Percentiles rank a stretch among this genome's conserved stretches.
These are phyloP conservation scores for Coniferiporia sulphurascens DNA, from an alignment of 1,284 basidiomycete genomes.

Conservation along the genomic window DNA sequence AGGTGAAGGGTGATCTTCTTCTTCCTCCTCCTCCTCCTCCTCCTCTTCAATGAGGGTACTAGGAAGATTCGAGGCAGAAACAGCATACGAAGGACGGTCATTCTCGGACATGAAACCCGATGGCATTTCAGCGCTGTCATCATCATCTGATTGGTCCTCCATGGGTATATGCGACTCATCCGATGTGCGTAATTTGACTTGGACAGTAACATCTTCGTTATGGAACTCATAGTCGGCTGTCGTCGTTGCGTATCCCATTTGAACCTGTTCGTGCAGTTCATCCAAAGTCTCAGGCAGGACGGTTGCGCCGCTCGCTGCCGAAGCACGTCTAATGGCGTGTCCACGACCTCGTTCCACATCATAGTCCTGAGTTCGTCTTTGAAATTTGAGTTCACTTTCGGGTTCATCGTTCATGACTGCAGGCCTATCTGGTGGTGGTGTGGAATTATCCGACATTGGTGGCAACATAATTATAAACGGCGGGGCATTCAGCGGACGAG, in stretches of 20 bases:
- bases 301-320: conserved; percentile 7
- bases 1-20: conserved; percentile 39
- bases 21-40: conserved; percentile 28
- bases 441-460: conserved; percentile 34
- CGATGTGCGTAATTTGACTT: background rate
- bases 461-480: conserved; percentile 65
- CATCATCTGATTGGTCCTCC: conserved; percentile 1
- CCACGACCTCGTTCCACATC: background rate
- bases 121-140: background rate
- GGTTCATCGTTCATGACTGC: conserved; percentile 10
- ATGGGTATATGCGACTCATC: background rate
- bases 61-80: background rate
- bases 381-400: background rate
- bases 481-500: conserved; percentile 51
- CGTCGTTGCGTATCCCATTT: conserved; percentile 10
- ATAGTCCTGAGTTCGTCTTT: conserved; percentile 9
- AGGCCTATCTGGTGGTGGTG: conserved; percentile 25
- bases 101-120: background rate
- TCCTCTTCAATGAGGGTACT: conserved; percentile 17
- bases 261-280: conserved; percentile 17
- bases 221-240: conserved; percentile 16
- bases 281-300: conserved; percentile 12
- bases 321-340: conserved; percentile 1
- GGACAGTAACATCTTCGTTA: conserved; percentile 31
- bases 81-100: conserved; percentile 9